These are phyloP conservation scores for Nosema muscidifuracis DNA, from an alignment of 371 early-diverging fungal species.

Conservation along the genomic window DNA sequence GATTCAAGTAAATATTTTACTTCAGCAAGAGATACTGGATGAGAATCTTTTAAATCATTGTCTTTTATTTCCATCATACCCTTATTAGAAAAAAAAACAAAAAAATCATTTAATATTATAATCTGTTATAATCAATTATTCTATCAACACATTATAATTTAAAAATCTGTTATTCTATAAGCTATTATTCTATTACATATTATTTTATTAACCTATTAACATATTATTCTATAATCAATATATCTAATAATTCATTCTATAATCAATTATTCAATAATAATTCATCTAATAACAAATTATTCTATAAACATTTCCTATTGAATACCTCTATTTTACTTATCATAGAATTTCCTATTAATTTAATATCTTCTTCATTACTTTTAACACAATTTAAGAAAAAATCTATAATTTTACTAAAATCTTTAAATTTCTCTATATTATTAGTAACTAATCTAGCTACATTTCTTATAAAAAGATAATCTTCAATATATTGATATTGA, in stretches of 20 bases:
- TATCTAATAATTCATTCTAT: too few species aligned
- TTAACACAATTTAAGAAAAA: background rate
- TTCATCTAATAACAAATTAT: too few species aligned
- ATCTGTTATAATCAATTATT: too few species aligned
- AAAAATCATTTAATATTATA: too few species aligned
- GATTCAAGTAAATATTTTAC: conserved; percentile 35
- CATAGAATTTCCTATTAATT: conserved; percentile 7
- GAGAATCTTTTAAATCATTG: conserved; percentile 23
- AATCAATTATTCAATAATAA: too few species aligned
- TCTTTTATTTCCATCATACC: background rate
- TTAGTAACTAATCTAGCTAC: background rate
- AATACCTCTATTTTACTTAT: background rate
- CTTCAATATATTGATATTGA: background rate
- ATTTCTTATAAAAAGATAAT: conserved; percentile 7
- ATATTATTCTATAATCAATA: too few species aligned
- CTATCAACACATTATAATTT: too few species aligned
- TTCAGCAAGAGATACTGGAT: conserved; percentile 41
- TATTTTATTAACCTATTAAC: too few species aligned
- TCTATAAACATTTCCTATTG: background rate
- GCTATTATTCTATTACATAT: too few species aligned
- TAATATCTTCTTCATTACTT: conserved; percentile 4
- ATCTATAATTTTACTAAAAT: background rate
- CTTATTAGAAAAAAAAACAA: background rate
- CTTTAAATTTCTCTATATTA: background rate
- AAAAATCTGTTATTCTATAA: too few species aligned